Evolutionary conservation across 2,329 filamentous ascomycete species (phyloP).

Genomic region (Aspergillus tubingensis): DNA sequence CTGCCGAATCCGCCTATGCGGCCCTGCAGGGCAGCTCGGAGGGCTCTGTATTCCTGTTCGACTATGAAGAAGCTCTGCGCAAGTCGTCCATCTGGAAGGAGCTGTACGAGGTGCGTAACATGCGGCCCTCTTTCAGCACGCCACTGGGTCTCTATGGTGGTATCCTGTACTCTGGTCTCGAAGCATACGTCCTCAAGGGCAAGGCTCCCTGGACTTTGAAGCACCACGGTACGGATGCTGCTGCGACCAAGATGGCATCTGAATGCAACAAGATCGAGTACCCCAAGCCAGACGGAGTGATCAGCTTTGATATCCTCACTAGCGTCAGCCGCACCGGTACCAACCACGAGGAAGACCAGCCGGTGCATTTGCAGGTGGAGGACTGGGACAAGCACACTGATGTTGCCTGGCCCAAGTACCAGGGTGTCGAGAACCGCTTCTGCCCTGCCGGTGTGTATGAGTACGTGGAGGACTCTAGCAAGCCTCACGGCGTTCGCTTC

Average conservation of each 20-base stretch:
- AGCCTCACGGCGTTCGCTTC: conserved; percentile 86
- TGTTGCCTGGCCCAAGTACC: conserved; percentile 80
- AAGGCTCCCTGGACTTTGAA: conserved; percentile 88
- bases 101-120: conserved; percentile 92
- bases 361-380: conserved; percentile 89
- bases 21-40: conserved; percentile 64
- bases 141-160: conserved; percentile 87
- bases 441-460: conserved; percentile 98
- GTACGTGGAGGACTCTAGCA: conserved; percentile 89
- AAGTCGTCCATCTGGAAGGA: conserved; percentile 91
- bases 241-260: conserved; percentile 76
- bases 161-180: conserved; percentile 87
- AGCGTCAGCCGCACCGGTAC: conserved; percentile 94
- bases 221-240: conserved; percentile 76
- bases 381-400: conserved; percentile 92
- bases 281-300: conserved; percentile 91
- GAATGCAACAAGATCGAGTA: conserved; percentile 89
- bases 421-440: conserved; percentile 94
- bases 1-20: conserved; percentile 83
- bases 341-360: conserved; percentile 98
- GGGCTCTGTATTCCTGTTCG: conserved; percentile 84
- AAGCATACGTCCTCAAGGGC: conserved; percentile 84
- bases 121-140: conserved; percentile 90
- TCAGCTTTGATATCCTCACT: conserved; percentile 94
- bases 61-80: conserved; percentile 88